Base-by-base conservation (phyloP, 129 eudicot genomes). In the Ambrosia artemisiifolia region DNA sequence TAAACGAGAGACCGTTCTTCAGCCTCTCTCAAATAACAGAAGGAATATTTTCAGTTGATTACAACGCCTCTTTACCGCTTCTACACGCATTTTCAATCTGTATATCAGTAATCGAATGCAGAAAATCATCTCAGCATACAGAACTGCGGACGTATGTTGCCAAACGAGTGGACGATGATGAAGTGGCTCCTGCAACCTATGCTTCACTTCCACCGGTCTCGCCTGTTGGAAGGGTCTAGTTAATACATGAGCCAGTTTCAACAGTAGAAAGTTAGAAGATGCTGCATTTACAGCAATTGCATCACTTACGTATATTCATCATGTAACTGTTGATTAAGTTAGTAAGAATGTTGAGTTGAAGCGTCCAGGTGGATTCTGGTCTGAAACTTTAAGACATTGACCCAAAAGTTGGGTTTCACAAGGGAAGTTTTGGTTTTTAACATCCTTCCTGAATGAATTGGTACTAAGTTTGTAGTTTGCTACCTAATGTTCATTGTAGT, bases 21-120 rank as follows among this genome's bases (percentile, higher is more conserved):
- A 83, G 78, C 48, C 65, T 92, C 69, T 80, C 86, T 8, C 79
- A 80, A 30, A 77, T 86, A 56, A 78, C 83, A 64, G 91, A 88
- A 53, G 88, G 86, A 7, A 86, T 92, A 61, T 85, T 67, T 76
- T 83, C 96, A 1, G 89, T 88, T 4, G 88, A 88, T 49, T 92
- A 86, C 63, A 66, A 76, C 68, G 75, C 96, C 0, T 77, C 94
- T 8, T 66, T 92, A 60, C 70, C 88, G 11, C 76, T 79, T 68
- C 64, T 88, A 46, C 97, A 92, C 38, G 89, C 96, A 17, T 92
- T 92, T 70, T 87, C 97, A 44, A 81, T 82, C 12, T 83, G 87
- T 53, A 77, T 88, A 50, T 86, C 96, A 19, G 77, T 86, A 59
- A 13, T 81, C 33, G 88, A 86, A 51, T 69, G 89, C 62, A 76